Conservation (phyloP, 257 asterid species). For the Capsicum pubescens region DNA sequence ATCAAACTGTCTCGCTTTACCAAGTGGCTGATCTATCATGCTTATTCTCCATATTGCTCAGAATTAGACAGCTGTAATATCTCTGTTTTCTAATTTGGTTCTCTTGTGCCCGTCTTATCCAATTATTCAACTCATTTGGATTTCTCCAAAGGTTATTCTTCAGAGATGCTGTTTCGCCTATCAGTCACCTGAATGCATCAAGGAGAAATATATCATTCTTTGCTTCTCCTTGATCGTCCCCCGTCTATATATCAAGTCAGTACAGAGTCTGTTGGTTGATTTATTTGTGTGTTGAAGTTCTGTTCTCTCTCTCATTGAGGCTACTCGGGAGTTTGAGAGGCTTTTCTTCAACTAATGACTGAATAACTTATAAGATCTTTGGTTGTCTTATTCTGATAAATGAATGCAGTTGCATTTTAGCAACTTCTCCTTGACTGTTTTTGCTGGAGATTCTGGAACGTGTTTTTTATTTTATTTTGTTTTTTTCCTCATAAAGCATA, state of each 20-base stretch:
- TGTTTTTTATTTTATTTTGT: not conserved
- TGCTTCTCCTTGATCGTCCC: not conserved
- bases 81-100: not conserved
- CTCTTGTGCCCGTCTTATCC: not conserved
- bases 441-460: conserved; percentile 12
- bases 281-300: not conserved
- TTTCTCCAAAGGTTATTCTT: not conserved
- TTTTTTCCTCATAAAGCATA: not conserved
- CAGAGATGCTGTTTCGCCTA: not conserved
- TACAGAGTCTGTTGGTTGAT: not conserved
- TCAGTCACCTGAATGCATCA: not conserved
- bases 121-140: not conserved
- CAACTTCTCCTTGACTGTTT: not conserved
- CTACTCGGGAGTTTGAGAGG: not conserved
- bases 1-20: conserved; percentile 6
- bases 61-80: not conserved
- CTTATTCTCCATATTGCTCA: not conserved
- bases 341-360: conserved; percentile 4
- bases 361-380: not conserved
- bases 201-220: not conserved
- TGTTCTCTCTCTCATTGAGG: conserved; percentile 21
- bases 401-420: conserved; percentile 15
- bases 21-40: not conserved
- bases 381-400: not conserved
- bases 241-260: not conserved